These are phyloP conservation scores for Hordeum marinum DNA, from an alignment of 176 grass and related monocot genomes.

Conservation along the genomic window DNA sequence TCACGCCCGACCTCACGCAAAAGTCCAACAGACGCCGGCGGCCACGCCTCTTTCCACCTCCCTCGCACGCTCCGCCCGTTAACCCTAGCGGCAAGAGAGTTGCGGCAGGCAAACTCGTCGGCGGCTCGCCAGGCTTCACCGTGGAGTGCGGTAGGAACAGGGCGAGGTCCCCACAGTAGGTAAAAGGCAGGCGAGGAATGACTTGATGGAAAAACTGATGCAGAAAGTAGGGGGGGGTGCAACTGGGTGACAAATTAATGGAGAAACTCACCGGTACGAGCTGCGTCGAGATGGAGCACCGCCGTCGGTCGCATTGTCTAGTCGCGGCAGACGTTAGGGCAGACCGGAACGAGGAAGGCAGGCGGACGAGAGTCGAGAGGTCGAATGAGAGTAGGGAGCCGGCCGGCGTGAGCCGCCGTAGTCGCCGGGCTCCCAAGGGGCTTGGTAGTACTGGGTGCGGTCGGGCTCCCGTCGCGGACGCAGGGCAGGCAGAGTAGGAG, in stretches of 20 bases:
- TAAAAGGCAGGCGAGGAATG: neutral
- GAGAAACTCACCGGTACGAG: constrained; percentile 9
- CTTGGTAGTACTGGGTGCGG: neutral
- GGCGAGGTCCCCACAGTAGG: neutral
- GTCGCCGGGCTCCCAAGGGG: neutral
- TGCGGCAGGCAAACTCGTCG: no score
- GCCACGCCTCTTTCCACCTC: neutral
- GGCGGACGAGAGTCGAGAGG: neutral
- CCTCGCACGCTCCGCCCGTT: neutral
- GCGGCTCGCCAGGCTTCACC: neutral
- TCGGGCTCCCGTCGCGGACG: neutral
- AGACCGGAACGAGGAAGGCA: neutral
- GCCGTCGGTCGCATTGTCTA: neutral
- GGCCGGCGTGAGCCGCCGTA: neutral
- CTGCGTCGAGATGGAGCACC: neutral
- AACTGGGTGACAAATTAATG: neutral
- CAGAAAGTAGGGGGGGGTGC: neutral
- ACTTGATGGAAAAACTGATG: neutral
- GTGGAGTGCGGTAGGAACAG: neutral
- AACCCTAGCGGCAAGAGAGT: neutral
- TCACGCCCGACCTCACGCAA: neutral
- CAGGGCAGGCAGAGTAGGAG: neutral
- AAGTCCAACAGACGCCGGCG: neutral
- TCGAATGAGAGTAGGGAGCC: neutral
- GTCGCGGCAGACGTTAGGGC: neutral